Evolutionary conservation across 2,329 filamentous ascomycete genomes (phyloP).

Genomic region (Chaetomium sp.): DNA sequence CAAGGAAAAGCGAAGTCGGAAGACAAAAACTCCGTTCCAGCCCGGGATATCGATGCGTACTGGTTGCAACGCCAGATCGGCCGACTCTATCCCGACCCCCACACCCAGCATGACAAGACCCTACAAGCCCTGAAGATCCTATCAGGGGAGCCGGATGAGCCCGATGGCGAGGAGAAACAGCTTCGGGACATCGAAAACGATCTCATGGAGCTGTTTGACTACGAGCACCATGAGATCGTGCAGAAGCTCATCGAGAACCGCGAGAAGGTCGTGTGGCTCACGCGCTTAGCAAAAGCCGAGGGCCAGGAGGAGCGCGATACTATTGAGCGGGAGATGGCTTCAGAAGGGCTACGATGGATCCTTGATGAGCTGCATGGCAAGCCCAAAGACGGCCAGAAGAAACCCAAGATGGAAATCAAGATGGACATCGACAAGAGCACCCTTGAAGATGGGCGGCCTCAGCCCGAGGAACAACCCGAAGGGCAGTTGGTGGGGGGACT

Average conservation of each 20-base stretch:
- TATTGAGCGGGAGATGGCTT: conserved; percentile 88
- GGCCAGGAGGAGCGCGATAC: conserved; percentile 73
- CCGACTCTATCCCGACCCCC: conserved; percentile 83
- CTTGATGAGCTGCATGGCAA: conserved; percentile 85
- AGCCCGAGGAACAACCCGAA: conserved; percentile 61
- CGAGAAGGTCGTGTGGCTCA: conserved; percentile 95
- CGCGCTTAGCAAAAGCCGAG: conserved; percentile 79
- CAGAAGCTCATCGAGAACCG: conserved; percentile 88
- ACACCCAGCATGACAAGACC: conserved; percentile 92
- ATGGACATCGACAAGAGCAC: conserved; percentile 86
- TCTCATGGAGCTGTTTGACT: conserved; percentile 97
- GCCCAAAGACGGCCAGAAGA: conserved; percentile 59
- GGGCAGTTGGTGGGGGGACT: conserved; percentile 77
- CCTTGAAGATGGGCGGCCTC: conserved; percentile 53
- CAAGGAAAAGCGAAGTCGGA: conserved; percentile 51
- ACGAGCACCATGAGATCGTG: conserved; percentile 91
- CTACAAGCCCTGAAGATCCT: conserved; percentile 80
- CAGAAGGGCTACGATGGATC: conserved; percentile 82
- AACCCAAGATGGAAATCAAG: conserved; percentile 80
- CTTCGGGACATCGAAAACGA: conserved; percentile 97
- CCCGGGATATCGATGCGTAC: conserved; percentile 93
- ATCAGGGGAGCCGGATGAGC: conserved; percentile 69
- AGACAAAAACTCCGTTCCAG: conserved; percentile 68
- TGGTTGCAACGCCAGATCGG: conserved; percentile 96
- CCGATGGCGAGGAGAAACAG: conserved; percentile 77